phyloP scores from a whole-genome alignment of 1,284 basidiomycete species.

The Anthracocystis panici-leucophaei region DNA sequence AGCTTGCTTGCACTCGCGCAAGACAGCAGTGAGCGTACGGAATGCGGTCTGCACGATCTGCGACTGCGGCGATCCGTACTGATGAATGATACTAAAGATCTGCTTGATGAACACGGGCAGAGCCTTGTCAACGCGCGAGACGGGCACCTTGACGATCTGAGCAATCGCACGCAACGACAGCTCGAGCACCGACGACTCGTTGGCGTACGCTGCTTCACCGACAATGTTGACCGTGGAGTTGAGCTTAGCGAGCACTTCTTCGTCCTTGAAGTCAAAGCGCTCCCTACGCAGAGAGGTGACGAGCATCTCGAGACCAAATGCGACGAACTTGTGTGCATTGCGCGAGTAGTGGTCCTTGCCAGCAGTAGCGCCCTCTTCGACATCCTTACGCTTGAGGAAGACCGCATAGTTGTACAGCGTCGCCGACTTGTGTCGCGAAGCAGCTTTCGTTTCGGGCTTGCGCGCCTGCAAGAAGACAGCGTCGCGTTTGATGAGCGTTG shows the following conservation, averaged over 20 bases:
- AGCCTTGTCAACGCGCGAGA: conserved; percentile 81
- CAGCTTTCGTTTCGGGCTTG: conserved; percentile 40
- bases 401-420: conserved; percentile 45
- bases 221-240: conserved; percentile 88
- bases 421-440: conserved; percentile 33
- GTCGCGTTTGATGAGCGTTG: conserved; percentile 91
- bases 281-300: conserved; percentile 86
- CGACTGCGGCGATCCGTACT: conserved; percentile 84
- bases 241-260: conserved; percentile 79
- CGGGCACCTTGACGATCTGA: conserved; percentile 84
- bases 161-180: conserved; percentile 85
- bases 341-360: conserved; percentile 70
- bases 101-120: conserved; percentile 87
- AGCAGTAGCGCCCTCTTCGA: conserved; percentile 56
- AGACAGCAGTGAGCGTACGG: conserved; percentile 84
- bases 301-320: conserved; percentile 92
- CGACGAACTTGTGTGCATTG: conserved; percentile 83
- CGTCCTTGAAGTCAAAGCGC: conserved; percentile 85
- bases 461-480: conserved; percentile 71
- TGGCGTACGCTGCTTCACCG: conserved; percentile 92
- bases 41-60: conserved; percentile 90
- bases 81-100: conserved; percentile 85
- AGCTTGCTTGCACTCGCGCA: conserved; percentile 76
- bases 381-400: conserved; percentile 60
- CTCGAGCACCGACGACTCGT: conserved; percentile 81